phyloP scores from a whole-genome alignment of 1,139 yeast species.

The Blastobotrys aristatus region DNA sequence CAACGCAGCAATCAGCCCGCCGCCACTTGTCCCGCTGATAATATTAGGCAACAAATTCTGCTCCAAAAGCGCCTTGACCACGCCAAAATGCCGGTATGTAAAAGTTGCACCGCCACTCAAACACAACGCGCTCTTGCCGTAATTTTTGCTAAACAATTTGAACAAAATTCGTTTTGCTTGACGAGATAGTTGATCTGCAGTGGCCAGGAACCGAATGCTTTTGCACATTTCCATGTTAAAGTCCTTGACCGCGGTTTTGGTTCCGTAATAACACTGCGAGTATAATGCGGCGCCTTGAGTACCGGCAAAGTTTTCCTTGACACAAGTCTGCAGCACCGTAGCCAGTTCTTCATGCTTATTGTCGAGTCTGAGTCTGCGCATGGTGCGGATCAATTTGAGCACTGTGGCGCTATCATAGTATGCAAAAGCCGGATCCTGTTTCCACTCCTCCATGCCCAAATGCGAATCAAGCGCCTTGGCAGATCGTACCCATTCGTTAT shows the following conservation, averaged over 20 bases:
- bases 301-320: slow-evolving; percentile 73
- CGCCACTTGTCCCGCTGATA: slow-evolving; percentile 77
- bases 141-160: slow-evolving; percentile 54
- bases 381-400: slow-evolving; percentile 44
- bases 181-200: slow-evolving; percentile 38
- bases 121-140: slow-evolving; percentile 69
- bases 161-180: slow-evolving; percentile 51
- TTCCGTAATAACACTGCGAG: slow-evolving; percentile 71
- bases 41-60: slow-evolving; percentile 62
- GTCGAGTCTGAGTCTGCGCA: slow-evolving; percentile 38
- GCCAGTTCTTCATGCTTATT: slow-evolving; percentile 45
- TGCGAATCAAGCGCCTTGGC: slow-evolving; percentile 55
- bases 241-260: slow-evolving; percentile 55
- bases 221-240: slow-evolving; percentile 51
- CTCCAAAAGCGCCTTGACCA: slow-evolving; percentile 65
- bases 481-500: slow-evolving; percentile 57
- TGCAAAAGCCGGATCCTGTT: slow-evolving; percentile 53
- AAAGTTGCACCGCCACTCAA: slow-evolving; percentile 79
- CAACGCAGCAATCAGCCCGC: slow-evolving; percentile 73
- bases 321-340: slow-evolving; percentile 58
- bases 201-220: slow-evolving; percentile 44
- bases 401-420: slow-evolving; percentile 67
- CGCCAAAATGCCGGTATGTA: slow-evolving; percentile 74
- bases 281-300: slow-evolving; percentile 67
- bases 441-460: slow-evolving; percentile 62